These are phyloP conservation scores for Bodo saltans DNA, from an alignment of 78 protist species.

Conservation along the genomic window DNA sequence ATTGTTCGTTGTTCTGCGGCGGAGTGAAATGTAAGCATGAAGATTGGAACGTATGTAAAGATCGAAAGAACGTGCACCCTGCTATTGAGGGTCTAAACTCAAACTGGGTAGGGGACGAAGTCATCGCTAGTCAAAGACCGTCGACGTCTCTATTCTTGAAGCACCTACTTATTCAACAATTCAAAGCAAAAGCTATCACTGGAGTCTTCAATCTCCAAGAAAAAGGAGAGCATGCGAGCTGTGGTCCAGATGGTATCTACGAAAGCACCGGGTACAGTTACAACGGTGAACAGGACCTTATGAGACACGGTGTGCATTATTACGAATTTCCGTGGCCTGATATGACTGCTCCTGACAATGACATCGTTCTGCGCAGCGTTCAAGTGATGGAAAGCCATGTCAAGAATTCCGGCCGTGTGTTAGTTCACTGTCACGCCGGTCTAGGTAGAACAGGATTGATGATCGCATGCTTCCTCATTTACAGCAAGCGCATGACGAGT, in stretches of 20 bases:
- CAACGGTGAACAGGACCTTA: neutral
- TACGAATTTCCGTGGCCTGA: constrained; percentile 34
- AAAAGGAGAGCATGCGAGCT: constrained; percentile 21
- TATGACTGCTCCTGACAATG: constrained; percentile 7
- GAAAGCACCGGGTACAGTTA: constrained; percentile 11
- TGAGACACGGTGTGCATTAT: neutral
- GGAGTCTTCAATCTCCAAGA: constrained; percentile 30
- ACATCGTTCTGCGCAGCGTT: constrained; percentile 9
- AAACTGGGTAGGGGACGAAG: no score
- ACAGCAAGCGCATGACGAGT: neutral
- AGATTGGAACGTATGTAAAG: no score
- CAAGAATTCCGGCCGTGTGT: neutral
- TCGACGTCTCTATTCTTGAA: constrained; percentile 2
- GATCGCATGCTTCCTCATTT: constrained; percentile 24
- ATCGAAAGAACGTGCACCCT: no score
- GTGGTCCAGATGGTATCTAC: constrained; percentile 16
- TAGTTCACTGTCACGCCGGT: constrained; percentile 39
- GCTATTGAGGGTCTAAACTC: no score
- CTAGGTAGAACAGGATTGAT: constrained; percentile 33
- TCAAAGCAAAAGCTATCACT: neutral
- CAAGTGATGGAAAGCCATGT: neutral
- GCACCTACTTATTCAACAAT: constrained; percentile 1
- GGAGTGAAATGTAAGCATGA: no score
- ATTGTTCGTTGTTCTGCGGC: no score
- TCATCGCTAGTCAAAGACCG: constrained; percentile 19